phyloP scores from a whole-genome alignment of 257 asterid genomes.

The Asclepias syriaca region DNA sequence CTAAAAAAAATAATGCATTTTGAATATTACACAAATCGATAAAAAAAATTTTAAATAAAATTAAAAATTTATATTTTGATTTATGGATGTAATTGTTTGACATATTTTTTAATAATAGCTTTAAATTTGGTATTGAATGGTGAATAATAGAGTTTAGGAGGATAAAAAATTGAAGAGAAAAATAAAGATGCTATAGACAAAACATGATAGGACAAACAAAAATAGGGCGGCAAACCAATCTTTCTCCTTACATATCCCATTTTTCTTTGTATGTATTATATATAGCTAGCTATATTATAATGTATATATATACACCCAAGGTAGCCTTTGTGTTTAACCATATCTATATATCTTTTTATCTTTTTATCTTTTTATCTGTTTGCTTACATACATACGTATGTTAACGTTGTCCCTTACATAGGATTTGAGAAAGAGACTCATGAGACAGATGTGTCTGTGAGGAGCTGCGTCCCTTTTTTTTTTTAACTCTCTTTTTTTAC shows the following conservation, averaged over 20 bases:
- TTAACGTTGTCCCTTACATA: background rate
- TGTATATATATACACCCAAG: background rate
- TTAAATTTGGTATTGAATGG: too few species aligned
- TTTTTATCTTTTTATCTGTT: too few species aligned
- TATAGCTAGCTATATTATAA: too few species aligned
- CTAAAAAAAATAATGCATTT: too few species aligned
- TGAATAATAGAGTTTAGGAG: too few species aligned
- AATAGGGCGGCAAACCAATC: constrained; percentile 26
- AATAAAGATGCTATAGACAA: constrained; percentile 13
- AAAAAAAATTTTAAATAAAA: too few species aligned
- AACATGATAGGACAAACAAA: constrained; percentile 17
- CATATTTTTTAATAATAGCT: too few species aligned
- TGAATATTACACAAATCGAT: too few species aligned
- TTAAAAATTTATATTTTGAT: too few species aligned
- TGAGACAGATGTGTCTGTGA: constrained; percentile 12
- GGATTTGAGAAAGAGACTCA: constrained; percentile 14
- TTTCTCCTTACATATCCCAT: constrained; percentile 6
- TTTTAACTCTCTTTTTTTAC: background rate
- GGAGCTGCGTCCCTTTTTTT: background rate
- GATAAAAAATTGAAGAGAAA: background rate
- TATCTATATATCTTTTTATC: background rate
- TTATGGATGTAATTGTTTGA: too few species aligned
- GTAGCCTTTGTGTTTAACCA: background rate
- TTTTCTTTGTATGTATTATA: background rate
- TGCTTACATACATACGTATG: background rate